Evolutionary conservation across 345 rosid genomes (phyloP), one percentile per base, ranked within the genome.

Genomic region (Eutrema heterophyllum): DNA sequence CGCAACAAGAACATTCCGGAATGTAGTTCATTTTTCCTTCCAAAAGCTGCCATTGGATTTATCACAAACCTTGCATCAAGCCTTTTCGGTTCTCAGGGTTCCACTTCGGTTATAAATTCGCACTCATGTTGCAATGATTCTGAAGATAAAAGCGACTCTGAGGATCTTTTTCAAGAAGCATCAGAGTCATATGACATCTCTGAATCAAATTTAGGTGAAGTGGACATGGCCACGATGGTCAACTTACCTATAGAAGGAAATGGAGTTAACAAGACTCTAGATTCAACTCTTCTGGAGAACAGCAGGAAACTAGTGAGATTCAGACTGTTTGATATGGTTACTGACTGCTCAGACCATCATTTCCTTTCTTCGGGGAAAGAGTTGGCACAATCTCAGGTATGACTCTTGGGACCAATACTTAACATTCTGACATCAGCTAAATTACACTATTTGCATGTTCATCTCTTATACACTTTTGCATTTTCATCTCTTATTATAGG

Each of bases 261-360:
- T 70, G 80, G 21, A 26, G 40, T 48, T 43, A 73, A 60, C 70
- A 83, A 71, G 61, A 70, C 66, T 40, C 13, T 41, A 41, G 80
- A 13, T 71, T 26, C 74, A 43, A 73, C 50, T 36, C 32, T 70
- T 71, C 54, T 44, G 18, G 71, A 74, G 12, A 51, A 52, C 36
- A 39, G 66, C 62, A 64, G 61, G 58, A 78, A 57, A 33, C 16
- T 50, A 21, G 79, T 74, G 72, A 59, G 40, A 10, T 87, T 84
- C 72, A 78, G 60, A 79, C 91, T 77, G 82, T 95, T 95, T 70
- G 97, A 95, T 82, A 85, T 91, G 85, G 87, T 84, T 27, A 57
- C 15, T 26, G 88, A 88, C 69, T 87, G 92, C 81, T 85, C 89
- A 0, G 99, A 88, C 71, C 97, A 95, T 83, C 86, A 86, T 81